Evolutionary conservation across 1,284 basidiomycete species (phyloP).

Genomic region (Tilletia horrida): DNA sequence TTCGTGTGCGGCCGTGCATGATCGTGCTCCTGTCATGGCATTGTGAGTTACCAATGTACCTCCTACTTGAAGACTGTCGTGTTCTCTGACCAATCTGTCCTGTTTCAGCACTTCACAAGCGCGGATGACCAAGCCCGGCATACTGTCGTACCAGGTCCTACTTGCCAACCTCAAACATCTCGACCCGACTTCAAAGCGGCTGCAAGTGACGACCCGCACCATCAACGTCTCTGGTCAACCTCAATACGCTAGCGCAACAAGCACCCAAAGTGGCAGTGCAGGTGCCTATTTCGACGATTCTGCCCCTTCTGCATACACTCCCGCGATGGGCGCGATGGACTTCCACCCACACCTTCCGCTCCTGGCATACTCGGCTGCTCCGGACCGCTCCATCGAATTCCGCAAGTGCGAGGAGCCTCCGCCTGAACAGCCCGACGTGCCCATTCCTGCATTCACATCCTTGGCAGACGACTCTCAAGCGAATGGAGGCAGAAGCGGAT

Average conservation of each 20-base stretch:
- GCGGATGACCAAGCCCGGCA: slow-evolving; percentile 27
- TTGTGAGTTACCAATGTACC: neutral
- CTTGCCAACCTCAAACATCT: slow-evolving; percentile 29
- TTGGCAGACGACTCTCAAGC: slow-evolving; percentile 2
- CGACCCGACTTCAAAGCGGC: neutral
- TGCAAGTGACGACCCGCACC: slow-evolving; percentile 3
- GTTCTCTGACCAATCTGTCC: neutral
- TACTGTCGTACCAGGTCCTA: slow-evolving; percentile 32
- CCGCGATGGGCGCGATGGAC: slow-evolving; percentile 43
- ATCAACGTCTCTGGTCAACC: neutral
- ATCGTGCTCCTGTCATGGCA: slow-evolving; percentile 77
- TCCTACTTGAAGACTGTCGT: neutral
- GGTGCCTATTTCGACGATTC: slow-evolving; percentile 4
- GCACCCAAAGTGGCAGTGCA: neutral
- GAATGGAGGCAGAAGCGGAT: slow-evolving; percentile 12
- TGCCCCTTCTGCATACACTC: slow-evolving; percentile 38
- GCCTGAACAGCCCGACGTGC: slow-evolving; percentile 4
- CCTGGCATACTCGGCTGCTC: slow-evolving; percentile 33
- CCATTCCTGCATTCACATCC: neutral
- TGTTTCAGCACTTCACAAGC: slow-evolving; percentile 26
- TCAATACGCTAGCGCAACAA: neutral
- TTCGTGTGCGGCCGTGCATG: slow-evolving; percentile 81
- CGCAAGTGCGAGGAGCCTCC: slow-evolving; percentile 14
- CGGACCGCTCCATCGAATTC: slow-evolving; percentile 10
- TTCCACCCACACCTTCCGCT: slow-evolving; percentile 51